Evolutionary conservation across 768 basidiomycete species (phyloP).

Genomic region (Trichaptum fuscoviolaceum): DNA sequence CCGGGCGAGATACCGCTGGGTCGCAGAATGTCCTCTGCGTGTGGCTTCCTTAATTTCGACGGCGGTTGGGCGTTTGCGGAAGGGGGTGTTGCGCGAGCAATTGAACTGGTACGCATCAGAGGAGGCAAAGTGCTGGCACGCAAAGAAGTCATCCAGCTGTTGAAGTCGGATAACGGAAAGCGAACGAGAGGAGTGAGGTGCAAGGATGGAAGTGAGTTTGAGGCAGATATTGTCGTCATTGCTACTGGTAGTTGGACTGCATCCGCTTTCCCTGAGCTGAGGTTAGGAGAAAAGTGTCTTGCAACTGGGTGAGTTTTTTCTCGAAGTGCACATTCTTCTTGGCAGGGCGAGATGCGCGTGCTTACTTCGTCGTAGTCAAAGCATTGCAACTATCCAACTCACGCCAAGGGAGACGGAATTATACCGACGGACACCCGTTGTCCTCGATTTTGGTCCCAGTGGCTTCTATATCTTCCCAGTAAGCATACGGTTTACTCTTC

Average conservation of each 20-base stretch:
- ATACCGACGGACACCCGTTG: slow-evolving; percentile 62
- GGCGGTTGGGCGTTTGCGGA: slow-evolving; percentile 84
- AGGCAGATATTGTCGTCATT: slow-evolving; percentile 60
- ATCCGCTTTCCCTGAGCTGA: slow-evolving; percentile 60
- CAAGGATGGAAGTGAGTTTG: slow-evolving; percentile 46
- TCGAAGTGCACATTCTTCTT: slow-evolving; percentile 1
- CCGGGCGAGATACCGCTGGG: slow-evolving; percentile 33
- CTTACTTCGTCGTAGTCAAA: slow-evolving; percentile 48
- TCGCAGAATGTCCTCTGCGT: slow-evolving; percentile 16
- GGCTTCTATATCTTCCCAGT: slow-evolving; percentile 87
- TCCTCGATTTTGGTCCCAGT: slow-evolving; percentile 57
- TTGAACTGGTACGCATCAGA: slow-evolving; percentile 47
- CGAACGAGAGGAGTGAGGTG: slow-evolving; percentile 58
- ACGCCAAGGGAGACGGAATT: slow-evolving; percentile 55
- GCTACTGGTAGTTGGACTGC: slow-evolving; percentile 86
- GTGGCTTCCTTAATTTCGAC: slow-evolving; percentile 68
- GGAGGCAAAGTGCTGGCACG: slow-evolving; percentile 58
- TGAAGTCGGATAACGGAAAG: slow-evolving; percentile 30
- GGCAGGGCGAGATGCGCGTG: neutral
- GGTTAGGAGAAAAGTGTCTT: slow-evolving; percentile 45
- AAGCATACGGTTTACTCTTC: slow-evolving; percentile 17
- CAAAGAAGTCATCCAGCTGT: slow-evolving; percentile 49
- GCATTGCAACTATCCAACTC: slow-evolving; percentile 74
- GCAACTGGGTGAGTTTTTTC: slow-evolving; percentile 69
- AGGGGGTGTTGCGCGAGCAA: slow-evolving; percentile 53